These are phyloP conservation scores for Saprolegnia parasitica DNA, from an alignment of 352 stramenopile species.

Conservation along the genomic window DNA sequence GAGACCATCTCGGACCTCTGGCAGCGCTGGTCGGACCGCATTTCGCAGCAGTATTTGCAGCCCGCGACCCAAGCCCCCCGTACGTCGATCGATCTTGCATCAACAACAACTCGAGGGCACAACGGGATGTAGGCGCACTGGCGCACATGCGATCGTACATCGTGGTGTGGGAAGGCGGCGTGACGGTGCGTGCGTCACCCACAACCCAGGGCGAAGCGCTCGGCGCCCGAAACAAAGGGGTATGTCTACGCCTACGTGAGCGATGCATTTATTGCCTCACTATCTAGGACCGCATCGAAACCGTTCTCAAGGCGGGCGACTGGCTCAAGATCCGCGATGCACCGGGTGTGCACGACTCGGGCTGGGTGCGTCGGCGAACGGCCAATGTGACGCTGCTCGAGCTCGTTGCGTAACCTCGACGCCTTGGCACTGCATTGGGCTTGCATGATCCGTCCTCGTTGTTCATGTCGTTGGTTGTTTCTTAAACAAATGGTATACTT, in stretches of 20 bases:
- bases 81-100: constrained; percentile 11
- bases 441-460: no score
- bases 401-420: constrained; percentile 1
- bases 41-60: constrained; percentile 17
- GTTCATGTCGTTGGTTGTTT: no score
- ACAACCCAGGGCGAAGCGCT: not conserved
- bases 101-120: not conserved
- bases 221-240: constrained; percentile 2
- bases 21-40: constrained; percentile 20
- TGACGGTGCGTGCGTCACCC: constrained; percentile 12
- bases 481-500: no score
- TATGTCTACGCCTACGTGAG: not conserved
- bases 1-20: constrained; percentile 13
- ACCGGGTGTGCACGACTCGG: not conserved
- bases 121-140: not conserved
- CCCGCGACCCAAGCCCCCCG: not conserved
- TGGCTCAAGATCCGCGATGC: constrained; percentile 26
- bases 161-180: constrained; percentile 2
- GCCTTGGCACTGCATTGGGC: not conserved
- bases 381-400: not conserved
- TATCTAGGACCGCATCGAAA: constrained; percentile 19
- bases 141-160: constrained; percentile 28
- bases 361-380: constrained; percentile 15
- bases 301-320: constrained; percentile 22
- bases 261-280: not conserved